A percentile compares a stretch with the other conserved stretches of the same genome.
phyloP scores from a whole-genome alignment of 202 grass and related monocot species.

The Elaeis oleifera region DNA sequence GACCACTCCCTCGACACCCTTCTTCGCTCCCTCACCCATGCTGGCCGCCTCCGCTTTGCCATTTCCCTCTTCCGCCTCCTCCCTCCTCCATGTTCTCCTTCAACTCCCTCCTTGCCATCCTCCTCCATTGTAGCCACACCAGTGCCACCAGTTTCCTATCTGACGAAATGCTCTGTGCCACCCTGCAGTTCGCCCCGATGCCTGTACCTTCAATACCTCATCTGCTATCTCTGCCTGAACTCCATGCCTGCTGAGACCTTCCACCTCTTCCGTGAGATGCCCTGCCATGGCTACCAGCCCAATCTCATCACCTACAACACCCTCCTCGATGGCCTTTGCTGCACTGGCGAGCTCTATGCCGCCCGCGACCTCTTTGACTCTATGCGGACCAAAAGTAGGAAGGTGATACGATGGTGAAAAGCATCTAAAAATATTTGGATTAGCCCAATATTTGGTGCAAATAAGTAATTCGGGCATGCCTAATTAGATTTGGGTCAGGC shows the following conservation, averaged over 20 bases:
- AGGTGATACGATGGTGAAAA: no score
- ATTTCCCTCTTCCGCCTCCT: conserved; percentile 29
- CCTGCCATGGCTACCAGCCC: conserved; percentile 40
- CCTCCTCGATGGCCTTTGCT: conserved; percentile 42
- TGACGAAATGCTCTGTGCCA: conserved; percentile 28
- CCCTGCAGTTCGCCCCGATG: conserved; percentile 40
- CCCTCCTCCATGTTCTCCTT: conserved; percentile 59
- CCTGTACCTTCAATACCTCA: conserved; percentile 70
- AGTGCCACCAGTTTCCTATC: conserved; percentile 32
- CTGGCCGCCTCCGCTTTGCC: conserved; percentile 43
- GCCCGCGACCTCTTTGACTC: conserved; percentile 59
- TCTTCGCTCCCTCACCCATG: conserved; percentile 38
- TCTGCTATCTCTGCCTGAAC: conserved; percentile 54
- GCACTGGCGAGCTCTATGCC: conserved; percentile 32
- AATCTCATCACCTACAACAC: conserved; percentile 70
- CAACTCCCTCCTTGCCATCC: conserved; percentile 46
- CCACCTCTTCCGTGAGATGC: conserved; percentile 43
- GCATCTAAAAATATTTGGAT: no score
- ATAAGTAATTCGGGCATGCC: no score
- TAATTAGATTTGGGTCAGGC: no score
- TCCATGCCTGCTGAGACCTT: conserved; percentile 28
- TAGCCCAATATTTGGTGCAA: no score
- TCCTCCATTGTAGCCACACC: conserved; percentile 35
- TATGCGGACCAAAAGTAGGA: conserved; percentile 25
- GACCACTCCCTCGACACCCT: conserved; percentile 41